Evolutionary conservation across 177 flowering plant species (phyloP).

Genomic region (Vitis hybrid): DNA sequence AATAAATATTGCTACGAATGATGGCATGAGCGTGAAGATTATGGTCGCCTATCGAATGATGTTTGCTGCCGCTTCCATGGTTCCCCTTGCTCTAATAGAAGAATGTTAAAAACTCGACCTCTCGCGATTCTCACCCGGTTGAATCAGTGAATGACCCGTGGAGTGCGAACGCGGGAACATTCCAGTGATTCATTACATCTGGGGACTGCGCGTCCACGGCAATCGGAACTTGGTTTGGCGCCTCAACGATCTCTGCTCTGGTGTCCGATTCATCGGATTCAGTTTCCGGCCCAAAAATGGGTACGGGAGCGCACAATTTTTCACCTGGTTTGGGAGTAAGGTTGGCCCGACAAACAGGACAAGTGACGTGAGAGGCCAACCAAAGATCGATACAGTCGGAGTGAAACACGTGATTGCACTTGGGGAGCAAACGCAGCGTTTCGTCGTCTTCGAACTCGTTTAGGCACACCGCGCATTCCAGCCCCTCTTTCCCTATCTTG

Average conservation of each 20-base stretch:
- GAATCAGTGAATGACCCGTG: too few species aligned
- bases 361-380: constrained; percentile 57
- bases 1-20: too few species aligned
- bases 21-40: too few species aligned
- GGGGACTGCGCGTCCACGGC: background rate
- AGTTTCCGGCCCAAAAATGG: constrained; percentile 4
- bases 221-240: background rate
- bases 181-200: background rate
- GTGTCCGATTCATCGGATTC: background rate
- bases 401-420: constrained; percentile 72
- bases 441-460: constrained; percentile 64
- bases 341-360: constrained; percentile 74
- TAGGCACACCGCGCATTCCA: constrained; percentile 73
- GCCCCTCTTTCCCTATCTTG: constrained; percentile 41
- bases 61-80: too few species aligned
- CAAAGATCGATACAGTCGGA: constrained; percentile 65
- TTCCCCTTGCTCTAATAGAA: too few species aligned
- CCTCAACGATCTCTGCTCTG: background rate
- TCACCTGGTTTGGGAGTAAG: constrained; percentile 40
- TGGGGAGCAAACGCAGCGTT: constrained; percentile 55
- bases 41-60: too few species aligned
- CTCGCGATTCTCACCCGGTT: too few species aligned
- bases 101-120: too few species aligned
- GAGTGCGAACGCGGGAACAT: too few species aligned
- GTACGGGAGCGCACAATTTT: background rate